Evolutionary conservation across 257 asterid species (phyloP).

Genomic region (Forsythia suspensa): DNA sequence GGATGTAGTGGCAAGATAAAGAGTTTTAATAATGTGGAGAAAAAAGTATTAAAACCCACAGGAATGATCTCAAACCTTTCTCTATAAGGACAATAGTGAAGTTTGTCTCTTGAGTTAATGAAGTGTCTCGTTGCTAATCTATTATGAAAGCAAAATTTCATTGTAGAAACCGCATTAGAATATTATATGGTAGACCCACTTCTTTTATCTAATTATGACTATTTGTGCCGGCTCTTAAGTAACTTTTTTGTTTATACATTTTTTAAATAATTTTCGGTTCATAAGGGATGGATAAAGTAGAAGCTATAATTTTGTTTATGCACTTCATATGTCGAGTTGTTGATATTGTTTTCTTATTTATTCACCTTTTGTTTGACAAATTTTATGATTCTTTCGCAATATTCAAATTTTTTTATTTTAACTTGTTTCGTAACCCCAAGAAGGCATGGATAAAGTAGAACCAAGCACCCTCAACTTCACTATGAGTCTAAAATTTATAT

Average conservation of each 20-base stretch:
- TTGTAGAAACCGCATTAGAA: background rate
- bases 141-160: background rate
- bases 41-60: slow-evolving; percentile 1
- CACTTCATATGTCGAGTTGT: background rate
- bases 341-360: background rate
- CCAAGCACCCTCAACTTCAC: no score
- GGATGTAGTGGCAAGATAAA: background rate
- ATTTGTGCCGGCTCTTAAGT: no score
- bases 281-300: background rate
- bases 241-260: no score
- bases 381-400: background rate
- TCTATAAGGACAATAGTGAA: slow-evolving; percentile 4
- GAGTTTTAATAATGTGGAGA: background rate
- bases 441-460: no score
- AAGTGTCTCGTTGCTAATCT: background rate
- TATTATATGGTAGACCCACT: background rate
- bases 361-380: background rate
- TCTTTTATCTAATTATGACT: no score
- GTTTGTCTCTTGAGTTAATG: background rate
- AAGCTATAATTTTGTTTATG: no score
- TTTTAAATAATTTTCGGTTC: no score
- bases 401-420: background rate
- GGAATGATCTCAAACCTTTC: background rate
- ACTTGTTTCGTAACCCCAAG: slow-evolving; percentile 33
- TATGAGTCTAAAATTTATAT: slow-evolving; percentile 43